Evolutionary conservation across 1,139 yeast species (phyloP).

Genomic region (Zygosaccharomyces sapae): DNA sequence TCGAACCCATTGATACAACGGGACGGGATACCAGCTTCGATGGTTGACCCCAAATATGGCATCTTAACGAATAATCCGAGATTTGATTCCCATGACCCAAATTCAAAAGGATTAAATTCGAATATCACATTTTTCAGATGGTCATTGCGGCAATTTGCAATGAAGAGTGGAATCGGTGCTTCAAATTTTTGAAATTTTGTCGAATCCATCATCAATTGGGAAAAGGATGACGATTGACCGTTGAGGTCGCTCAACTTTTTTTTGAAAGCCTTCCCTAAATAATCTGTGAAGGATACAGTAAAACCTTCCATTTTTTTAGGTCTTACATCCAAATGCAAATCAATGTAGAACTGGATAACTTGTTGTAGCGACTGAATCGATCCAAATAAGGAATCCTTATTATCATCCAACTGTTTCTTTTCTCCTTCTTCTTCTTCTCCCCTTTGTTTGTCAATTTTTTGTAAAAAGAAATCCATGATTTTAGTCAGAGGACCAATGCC

Average conservation of each 20-base stretch:
- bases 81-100: conserved; percentile 62
- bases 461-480: conserved; percentile 18
- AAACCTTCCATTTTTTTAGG: conserved; percentile 52
- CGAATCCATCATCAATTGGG: conserved; percentile 26
- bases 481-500: conserved; percentile 20
- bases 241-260: conserved; percentile 40
- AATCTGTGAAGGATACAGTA: conserved; percentile 57
- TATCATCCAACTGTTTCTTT: neutral
- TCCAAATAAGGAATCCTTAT: conserved; percentile 14
- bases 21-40: conserved; percentile 38
- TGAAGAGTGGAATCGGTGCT: conserved; percentile 45
- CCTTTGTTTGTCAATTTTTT: conserved; percentile 5
- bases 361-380: conserved; percentile 36
- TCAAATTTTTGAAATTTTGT: conserved; percentile 36
- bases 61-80: conserved; percentile 50
- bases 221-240: conserved; percentile 30
- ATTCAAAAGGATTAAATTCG: conserved; percentile 64
- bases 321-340: conserved; percentile 49
- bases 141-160: conserved; percentile 38
- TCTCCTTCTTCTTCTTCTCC: no score
- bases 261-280: conserved; percentile 63
- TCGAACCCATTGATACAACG: conserved; percentile 58
- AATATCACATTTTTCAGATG: conserved; percentile 35
- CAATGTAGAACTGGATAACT: conserved; percentile 45
- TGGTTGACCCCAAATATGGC: conserved; percentile 51